A percentile compares a stretch with the other conserved stretches of the same genome.
Evolutionary conservation across 305 asterid species (phyloP).

Genomic region (Fraxinus platypoda): DNA sequence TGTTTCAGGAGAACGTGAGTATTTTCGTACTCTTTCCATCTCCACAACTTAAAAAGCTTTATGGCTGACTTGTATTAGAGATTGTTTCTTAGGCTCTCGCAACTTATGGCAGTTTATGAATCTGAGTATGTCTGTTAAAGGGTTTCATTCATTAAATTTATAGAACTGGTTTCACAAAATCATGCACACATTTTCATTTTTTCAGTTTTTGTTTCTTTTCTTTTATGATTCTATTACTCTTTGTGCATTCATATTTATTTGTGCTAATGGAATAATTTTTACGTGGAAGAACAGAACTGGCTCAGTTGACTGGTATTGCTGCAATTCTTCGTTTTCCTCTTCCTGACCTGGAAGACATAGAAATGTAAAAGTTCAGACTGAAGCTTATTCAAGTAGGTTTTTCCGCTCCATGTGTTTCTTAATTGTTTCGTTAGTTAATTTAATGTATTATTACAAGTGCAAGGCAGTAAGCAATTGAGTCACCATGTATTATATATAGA

Average conservation of each 20-base stretch:
- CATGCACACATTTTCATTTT: not conserved
- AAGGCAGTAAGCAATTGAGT: not conserved
- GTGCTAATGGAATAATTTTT: conserved; percentile 8
- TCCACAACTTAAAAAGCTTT: not conserved
- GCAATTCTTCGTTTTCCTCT: conserved; percentile 94
- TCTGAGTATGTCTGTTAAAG: not conserved
- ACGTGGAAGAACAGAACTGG: conserved; percentile 51
- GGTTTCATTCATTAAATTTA: not conserved
- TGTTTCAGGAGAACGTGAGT: conserved; percentile 96
- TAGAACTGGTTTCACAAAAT: not conserved
- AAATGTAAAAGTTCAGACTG: conserved; percentile 50
- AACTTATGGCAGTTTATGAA: not conserved
- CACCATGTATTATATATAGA: not conserved
- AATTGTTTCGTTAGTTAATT: not conserved
- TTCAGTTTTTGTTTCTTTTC: not conserved
- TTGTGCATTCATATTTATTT: not conserved
- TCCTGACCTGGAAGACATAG: conserved; percentile 91
- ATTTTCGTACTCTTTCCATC: not conserved
- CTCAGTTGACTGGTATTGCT: conserved; percentile 87
- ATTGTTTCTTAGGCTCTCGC: not conserved
- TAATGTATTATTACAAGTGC: not conserved
- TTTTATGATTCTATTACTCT: not conserved
- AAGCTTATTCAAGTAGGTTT: conserved; percentile 5
- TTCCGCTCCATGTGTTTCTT: not conserved
- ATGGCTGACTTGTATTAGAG: not conserved